These are phyloP conservation scores for Didymella lethalis DNA, from an alignment of 2,329 filamentous ascomycete genomes.

Conservation along the genomic window DNA sequence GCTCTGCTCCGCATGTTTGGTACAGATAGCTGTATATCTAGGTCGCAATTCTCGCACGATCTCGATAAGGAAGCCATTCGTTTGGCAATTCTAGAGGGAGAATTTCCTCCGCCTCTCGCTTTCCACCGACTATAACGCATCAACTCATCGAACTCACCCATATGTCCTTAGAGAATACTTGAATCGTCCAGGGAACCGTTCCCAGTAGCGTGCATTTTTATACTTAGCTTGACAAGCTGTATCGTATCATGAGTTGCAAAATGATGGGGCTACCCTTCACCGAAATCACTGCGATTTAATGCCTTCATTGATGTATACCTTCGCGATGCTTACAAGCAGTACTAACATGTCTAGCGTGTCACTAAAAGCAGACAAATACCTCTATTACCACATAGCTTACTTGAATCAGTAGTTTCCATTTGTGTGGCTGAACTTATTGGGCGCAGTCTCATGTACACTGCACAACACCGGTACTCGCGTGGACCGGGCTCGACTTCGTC, in stretches of 20 bases:
- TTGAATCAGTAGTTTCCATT: too few species aligned
- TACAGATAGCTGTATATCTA: constrained; percentile 44
- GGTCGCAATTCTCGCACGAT: not conserved
- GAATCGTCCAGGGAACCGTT: constrained; percentile 23
- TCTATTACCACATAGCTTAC: too few species aligned
- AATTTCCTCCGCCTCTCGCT: not conserved
- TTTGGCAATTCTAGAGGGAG: not conserved
- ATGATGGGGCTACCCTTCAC: too few species aligned
- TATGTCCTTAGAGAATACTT: constrained; percentile 20
- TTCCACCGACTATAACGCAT: not conserved
- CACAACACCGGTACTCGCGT: constrained; percentile 10
- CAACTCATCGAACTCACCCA: not conserved
- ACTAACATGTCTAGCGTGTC: too few species aligned
- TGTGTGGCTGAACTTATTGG: too few species aligned
- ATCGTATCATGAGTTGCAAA: constrained; percentile 1
- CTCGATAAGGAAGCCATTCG: not conserved
- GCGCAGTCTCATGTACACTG: too few species aligned
- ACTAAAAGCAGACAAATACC: too few species aligned
- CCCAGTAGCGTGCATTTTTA: constrained; percentile 23
- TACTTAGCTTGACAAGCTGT: constrained; percentile 22
- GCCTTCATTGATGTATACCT: too few species aligned
- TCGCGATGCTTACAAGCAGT: too few species aligned
- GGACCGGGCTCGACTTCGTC: constrained; percentile 19
- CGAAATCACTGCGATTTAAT: too few species aligned
- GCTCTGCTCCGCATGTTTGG: constrained; percentile 30